These are phyloP conservation scores for Pseudoturritis turrita DNA, from an alignment of 345 rosid genomes.

Conservation along the genomic window DNA sequence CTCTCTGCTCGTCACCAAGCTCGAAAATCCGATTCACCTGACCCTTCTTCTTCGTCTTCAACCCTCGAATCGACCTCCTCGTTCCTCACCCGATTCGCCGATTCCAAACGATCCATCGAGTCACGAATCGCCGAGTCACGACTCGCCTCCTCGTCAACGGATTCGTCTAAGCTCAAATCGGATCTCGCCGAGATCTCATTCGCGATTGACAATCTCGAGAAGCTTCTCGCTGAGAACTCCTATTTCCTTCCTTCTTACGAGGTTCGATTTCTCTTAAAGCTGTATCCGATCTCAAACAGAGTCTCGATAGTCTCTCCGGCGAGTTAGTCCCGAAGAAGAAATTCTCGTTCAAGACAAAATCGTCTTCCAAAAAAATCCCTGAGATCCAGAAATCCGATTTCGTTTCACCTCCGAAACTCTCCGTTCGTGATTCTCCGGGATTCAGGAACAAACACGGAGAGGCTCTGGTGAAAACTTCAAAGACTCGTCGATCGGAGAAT, in stretches of 20 bases:
- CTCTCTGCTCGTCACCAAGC: constrained; percentile 72
- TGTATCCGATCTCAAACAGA: constrained; percentile 59
- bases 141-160: constrained; percentile 26
- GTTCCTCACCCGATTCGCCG: constrained; percentile 61
- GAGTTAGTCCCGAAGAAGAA: constrained; percentile 62
- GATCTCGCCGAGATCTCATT: constrained; percentile 48
- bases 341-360: constrained; percentile 66
- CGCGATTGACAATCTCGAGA: constrained; percentile 62
- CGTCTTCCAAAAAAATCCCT: constrained; percentile 31
- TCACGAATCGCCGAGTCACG: constrained; percentile 41
- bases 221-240: constrained; percentile 70
- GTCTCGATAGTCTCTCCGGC: constrained; percentile 45
- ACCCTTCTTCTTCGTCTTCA: constrained; percentile 32
- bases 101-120: constrained; percentile 47
- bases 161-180: constrained; percentile 41
- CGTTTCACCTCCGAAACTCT: constrained; percentile 9
- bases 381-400: constrained; percentile 20
- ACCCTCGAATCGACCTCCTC: constrained; percentile 46
- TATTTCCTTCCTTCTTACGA: constrained; percentile 76
- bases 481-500: constrained; percentile 61
- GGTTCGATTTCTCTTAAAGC: constrained; percentile 63
- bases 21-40: constrained; percentile 42
- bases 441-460: constrained; percentile 48
- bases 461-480: constrained; percentile 41
- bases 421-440: constrained; percentile 60